Percentiles rank a stretch among this genome's conserved stretches.
Evolutionary conservation across 805 yeast genomes (phyloP).

Genomic region (Lipomyces japonicus): DNA sequence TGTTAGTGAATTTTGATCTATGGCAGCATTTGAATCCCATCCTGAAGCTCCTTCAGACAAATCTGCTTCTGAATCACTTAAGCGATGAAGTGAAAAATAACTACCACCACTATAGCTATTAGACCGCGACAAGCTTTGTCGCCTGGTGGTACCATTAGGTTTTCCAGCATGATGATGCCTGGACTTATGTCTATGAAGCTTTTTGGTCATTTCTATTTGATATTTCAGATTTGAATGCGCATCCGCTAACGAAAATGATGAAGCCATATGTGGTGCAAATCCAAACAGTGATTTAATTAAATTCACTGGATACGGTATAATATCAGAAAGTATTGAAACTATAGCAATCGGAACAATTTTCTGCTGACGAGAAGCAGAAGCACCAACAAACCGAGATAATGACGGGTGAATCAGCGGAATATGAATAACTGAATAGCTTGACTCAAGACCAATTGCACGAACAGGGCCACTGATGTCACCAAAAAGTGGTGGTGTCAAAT

Average conservation of each 20-base stretch:
- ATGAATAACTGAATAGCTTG: constrained; percentile 35
- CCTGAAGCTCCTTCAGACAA: neutral
- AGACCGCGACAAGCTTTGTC: neutral
- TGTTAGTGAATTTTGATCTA: neutral
- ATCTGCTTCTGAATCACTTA: constrained; percentile 2
- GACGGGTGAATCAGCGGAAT: constrained; percentile 34
- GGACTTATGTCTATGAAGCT: neutral
- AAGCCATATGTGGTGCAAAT: constrained; percentile 36
- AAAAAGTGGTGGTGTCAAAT: neutral
- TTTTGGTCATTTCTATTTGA: constrained; percentile 28
- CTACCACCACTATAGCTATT: neutral
- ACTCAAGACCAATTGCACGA: constrained; percentile 36
- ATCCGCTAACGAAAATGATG: constrained; percentile 32
- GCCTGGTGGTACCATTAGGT: neutral
- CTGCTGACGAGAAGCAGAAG: constrained; percentile 7
- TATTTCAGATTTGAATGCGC: constrained; percentile 31
- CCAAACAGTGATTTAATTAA: constrained; percentile 28
- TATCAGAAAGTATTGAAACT: constrained; percentile 34
- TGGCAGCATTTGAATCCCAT: constrained; percentile 8
- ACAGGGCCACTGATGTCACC: constrained; percentile 24
- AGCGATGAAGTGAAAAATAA: constrained; percentile 7
- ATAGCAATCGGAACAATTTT: constrained; percentile 36
- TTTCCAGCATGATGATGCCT: constrained; percentile 1
- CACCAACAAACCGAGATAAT: constrained; percentile 7
- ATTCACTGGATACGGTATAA: constrained; percentile 35